Evolutionary conservation across 2,329 filamentous ascomycete genomes (phyloP), one percentile per base, ranked within the genome.

Genomic region (Calonectria pseudoreteaudii): DNA sequence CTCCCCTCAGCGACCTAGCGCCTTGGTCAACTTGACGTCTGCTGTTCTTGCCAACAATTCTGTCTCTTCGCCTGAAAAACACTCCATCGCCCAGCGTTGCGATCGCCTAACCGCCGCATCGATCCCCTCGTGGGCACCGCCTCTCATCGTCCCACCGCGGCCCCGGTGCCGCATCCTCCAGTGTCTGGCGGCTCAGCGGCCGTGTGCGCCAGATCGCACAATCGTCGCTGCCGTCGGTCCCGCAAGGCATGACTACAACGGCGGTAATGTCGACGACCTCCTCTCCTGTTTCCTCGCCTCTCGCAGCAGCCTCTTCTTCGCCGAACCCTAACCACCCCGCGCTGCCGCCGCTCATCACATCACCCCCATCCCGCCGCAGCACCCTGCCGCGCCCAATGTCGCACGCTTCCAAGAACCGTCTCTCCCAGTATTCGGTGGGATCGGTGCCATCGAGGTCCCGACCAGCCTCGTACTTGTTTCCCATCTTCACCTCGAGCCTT

Each of bases 401-500:
- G 81, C 94, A 95, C 81, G 94, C 93, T 80, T 93, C 93, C 76
- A 96, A 93, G 85, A 94, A 94, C 82, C 91, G 95, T 71, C 88
- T 97, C 80, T 98, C 95, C 76, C 94, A 95, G 81, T 96, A 96
- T 86, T 97, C 94, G 76, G 92, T 89, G 80, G 87, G 91, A 73
- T 96, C 94, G 20, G 89, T 88, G 73, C 90, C 90, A 66, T 90
- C 90, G 75, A 91, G 93, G 75, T 98, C 95, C 76, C 92, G 95
- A 74, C 95, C 95, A 26, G 90, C 90, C 70, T 98, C 95, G n/a
- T 91, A 94, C 81, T 90, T 94, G 75, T 96, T 97, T 81, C 94
- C 95, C 20, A 88, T 94, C 80, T 97, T 95, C 84, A 93, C 95
- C 80, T 97, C 95, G 72, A 98, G 93, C 82, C 90, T 98, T 23